Base-by-base conservation (phyloP, 768 basidiomycete species). In the Tephrocybe sp. region DNA sequence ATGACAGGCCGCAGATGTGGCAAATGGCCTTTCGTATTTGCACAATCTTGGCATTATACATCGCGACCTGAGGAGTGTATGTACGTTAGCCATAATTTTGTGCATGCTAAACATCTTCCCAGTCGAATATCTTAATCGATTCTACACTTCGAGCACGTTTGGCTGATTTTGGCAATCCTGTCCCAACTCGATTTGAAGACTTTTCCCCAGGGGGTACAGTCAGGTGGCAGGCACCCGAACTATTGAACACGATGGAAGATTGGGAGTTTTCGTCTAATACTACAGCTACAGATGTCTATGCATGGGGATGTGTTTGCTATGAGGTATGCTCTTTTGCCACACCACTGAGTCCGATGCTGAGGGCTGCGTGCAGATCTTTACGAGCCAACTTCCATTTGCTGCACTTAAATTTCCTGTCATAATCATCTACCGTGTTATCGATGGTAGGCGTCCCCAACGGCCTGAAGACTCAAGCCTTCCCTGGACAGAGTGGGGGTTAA, bases 61-160 rank as follows among this genome's bases (percentile, higher is more conserved):
- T 19, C 53, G 59, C 20, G 60, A 62, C 33, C 36, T 60, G 34
- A 56, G 52, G 38, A 48, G 35, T 9, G 57, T 60, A 31, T 26
- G 44, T 41, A 33, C 48, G 3, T 26, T n/a, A n/a, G 36, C 19
- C 39, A 32, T 41, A 7, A 35, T 35, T 2, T 49, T 11, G 17
- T 16, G 22, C 3, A 49, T 49, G 32, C 11, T 35, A 3, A 36
- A 13, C 5, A 36, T 4, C 4, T 5, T 9, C 41, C 20, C 39
- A 59, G 58, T 58, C 50, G 32, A 60, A 60, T 30, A 49, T 60
- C 5, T 30, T 62, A 6, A 52, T 62, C 12, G 58, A 56, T 5
- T 44, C 58, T 8, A 33, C 49, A 5, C 16, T 33, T 13, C 45
- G 58, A 4, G 61, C 59, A 3, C 57, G 56, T 39, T 45, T 62